Percentiles rank a stretch among this genome's conserved stretches.
phyloP scores from a whole-genome alignment of 495 filamentous ascomycete species.

The Penicillium maclennaniae region DNA sequence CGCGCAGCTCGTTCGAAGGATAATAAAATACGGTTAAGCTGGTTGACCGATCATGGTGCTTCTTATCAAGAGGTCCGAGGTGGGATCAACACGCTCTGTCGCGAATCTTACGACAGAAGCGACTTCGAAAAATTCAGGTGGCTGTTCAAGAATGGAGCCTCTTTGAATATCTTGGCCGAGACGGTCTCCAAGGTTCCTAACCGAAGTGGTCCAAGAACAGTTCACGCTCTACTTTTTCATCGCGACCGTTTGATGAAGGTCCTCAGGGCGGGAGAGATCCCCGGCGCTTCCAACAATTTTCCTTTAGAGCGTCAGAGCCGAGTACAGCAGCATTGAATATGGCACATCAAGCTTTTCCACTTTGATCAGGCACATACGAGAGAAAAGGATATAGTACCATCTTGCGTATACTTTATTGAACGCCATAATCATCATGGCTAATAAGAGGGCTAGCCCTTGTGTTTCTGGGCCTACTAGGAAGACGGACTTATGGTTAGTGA shows the following conservation, averaged over 20 bases:
- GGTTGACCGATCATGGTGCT: conserved; percentile 5
- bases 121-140: conserved; percentile 8
- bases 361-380: too few relatives aligned
- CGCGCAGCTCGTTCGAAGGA: too few relatives aligned
- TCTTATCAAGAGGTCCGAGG: conserved; percentile 8
- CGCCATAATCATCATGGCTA: conserved; percentile 9
- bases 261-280: too few relatives aligned
- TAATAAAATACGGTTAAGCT: conserved; percentile 1
- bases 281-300: too few relatives aligned
- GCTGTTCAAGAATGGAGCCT: conserved; percentile 5
- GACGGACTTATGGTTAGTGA: conserved; percentile 5
- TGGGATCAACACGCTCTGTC: conserved; percentile 6
- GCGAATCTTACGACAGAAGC: conserved; percentile 2
- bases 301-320: too few relatives aligned
- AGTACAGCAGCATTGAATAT: too few relatives aligned
- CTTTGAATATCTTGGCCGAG: conserved; percentile 4
- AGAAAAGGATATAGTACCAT: too few relatives aligned
- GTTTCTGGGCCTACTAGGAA: conserved; percentile 1
- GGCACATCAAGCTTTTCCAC: too few relatives aligned
- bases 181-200: too few relatives aligned
- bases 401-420: conserved; percentile 8
- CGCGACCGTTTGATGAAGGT: too few relatives aligned
- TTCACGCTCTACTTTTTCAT: too few relatives aligned
- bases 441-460: conserved; percentile 12
- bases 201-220: too few relatives aligned